phyloP scores from a whole-genome alignment of 257 asterid species.

The Catharanthus roseus region DNA sequence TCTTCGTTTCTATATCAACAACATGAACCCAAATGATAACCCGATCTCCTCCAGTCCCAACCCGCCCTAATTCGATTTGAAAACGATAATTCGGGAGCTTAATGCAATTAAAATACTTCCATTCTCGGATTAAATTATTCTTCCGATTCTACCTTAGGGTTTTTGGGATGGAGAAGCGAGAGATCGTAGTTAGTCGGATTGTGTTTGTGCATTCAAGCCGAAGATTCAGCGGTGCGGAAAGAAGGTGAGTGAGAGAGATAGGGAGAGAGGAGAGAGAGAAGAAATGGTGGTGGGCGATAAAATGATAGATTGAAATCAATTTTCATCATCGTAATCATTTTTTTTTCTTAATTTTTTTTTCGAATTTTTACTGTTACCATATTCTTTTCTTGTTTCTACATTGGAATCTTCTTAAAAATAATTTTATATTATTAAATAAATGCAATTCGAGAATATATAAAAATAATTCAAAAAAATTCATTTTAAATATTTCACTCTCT shows the following conservation, averaged over 20 bases:
- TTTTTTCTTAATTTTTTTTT: too few species aligned
- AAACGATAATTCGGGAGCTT: not conserved
- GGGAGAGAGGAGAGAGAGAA: not conserved
- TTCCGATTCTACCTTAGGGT: slow-evolving; percentile 19
- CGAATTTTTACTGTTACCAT: not conserved
- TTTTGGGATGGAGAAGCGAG: not conserved
- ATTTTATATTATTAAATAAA: too few species aligned
- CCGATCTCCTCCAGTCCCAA: not conserved
- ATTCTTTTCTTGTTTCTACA: too few species aligned
- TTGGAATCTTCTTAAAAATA: too few species aligned
- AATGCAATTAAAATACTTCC: not conserved
- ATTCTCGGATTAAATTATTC: not conserved
- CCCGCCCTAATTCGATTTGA: not conserved
- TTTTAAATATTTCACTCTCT: too few species aligned
- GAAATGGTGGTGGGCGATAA: too few species aligned
- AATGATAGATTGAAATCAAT: not conserved
- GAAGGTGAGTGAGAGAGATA: slow-evolving; percentile 4
- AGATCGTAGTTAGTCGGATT: not conserved
- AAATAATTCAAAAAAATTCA: too few species aligned
- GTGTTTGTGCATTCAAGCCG: not conserved
- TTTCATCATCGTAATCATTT: not conserved
- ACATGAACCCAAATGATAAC: not conserved
- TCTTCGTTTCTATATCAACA: slow-evolving; percentile 9
- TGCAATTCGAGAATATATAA: too few species aligned
- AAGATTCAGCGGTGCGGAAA: not conserved